Evolutionary conservation across 2,329 filamentous ascomycete species (phyloP), one percentile per base, ranked within the genome.

Genomic region (Arthroderma sp.): DNA sequence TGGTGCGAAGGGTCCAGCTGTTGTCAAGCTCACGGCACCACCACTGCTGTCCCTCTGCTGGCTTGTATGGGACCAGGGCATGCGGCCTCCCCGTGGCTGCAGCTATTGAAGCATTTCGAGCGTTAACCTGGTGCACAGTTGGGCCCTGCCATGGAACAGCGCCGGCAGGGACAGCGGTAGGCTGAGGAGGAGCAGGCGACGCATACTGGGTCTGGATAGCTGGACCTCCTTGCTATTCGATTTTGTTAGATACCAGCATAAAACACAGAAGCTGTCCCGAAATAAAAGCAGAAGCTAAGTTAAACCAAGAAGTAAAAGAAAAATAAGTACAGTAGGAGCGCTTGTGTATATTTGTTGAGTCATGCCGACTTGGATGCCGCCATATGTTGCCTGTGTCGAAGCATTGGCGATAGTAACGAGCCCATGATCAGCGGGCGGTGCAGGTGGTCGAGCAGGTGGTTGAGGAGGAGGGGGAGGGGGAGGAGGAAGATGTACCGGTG

Each of bases 21-120:
- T 59, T 58, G 49, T 64, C 58, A 27, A 59, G 38, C 45, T 66
- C 61, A 37, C 56, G 57, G 46, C 58, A 60, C 56, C 57, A 66
- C 45, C 57, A 63, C 37, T 59, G 54, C 39, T 57, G 54, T 30
- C 55, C 54, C 15, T 54, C 44, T 8, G 48, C 52, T 2, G 58
- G 53, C 44, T 56, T 55, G 47, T 58, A 58, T 1, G 62, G 62
- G 22, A 56, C 53, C 29, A 62, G 50, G 36, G 53, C 53, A 28
- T 51, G 52, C 33, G 55, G 56, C 28, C 53, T 47, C 11, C 53
- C 53, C 10, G 50, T 48, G 10, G 44, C 49, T 9, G 48, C 47
- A 37, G 56, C 57, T 36, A 57, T 51, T 36, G 52, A 50, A n/a
- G 51, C 47, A 34, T 60, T 61, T 34, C 57, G 54, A 5, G 56